Conservation (phyloP, 2,329 filamentous ascomycete genomes). For the Fusarium zealandicum region DNA sequence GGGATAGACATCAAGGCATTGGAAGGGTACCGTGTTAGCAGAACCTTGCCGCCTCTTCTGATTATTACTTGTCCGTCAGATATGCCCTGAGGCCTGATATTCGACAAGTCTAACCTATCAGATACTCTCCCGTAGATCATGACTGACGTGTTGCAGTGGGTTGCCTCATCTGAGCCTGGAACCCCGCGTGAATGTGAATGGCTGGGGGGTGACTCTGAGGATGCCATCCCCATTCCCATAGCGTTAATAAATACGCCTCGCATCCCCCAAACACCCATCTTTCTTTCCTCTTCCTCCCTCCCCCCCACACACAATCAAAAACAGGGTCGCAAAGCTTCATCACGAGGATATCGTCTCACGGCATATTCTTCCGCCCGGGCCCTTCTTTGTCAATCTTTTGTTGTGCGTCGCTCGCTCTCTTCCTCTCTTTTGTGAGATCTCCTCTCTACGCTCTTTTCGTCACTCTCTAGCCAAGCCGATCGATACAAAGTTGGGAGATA, state of each 20-base stretch:
- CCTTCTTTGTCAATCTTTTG: constrained; percentile 55
- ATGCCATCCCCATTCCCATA: constrained; percentile 2
- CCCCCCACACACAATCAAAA: constrained; percentile 62
- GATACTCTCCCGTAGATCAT: neutral
- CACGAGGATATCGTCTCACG: constrained; percentile 59
- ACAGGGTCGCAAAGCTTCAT: constrained; percentile 65
- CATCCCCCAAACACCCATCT: constrained; percentile 19
- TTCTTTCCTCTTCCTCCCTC: constrained; percentile 52
- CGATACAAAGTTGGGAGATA: constrained; percentile 36
- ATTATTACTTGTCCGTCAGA: neutral
- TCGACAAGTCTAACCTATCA: constrained; percentile 11
- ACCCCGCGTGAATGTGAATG: constrained; percentile 23
- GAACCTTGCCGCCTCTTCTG: neutral
- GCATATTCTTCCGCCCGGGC: constrained; percentile 61
- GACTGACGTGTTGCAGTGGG: constrained; percentile 17
- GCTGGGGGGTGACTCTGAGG: constrained; percentile 12
- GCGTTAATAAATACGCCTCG: constrained; percentile 36
- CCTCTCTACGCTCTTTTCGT: constrained; percentile 59
- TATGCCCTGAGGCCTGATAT: constrained; percentile 9
- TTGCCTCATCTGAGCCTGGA: constrained; percentile 16
- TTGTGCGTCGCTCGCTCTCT: constrained; percentile 48
- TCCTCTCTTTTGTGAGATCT: constrained; percentile 39
- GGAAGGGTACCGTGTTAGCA: too few relatives aligned
- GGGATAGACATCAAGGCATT: too few relatives aligned
- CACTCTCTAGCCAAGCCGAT: constrained; percentile 54